Percentiles rank a stretch among this genome's conserved stretches.
Evolutionary conservation across 2,329 filamentous ascomycete genomes (phyloP).

Genomic region (Leptographium lundbergii): DNA sequence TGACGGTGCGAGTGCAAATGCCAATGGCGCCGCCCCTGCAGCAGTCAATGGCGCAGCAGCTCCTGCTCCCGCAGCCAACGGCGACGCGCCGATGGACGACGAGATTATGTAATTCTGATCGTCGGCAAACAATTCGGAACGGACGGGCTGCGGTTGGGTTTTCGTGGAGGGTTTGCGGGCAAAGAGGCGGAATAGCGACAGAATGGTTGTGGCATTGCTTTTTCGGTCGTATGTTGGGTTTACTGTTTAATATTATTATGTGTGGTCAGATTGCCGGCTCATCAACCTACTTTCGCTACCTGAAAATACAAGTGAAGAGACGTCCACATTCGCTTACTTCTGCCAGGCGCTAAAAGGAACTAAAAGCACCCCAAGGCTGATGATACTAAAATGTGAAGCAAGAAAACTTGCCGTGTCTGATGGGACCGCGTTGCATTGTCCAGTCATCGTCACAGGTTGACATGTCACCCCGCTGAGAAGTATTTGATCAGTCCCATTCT

Average conservation of each 20-base stretch:
- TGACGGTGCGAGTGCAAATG: conserved; percentile 33
- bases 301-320: too few relatives aligned
- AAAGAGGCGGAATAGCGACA: neutral
- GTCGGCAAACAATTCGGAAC: neutral
- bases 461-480: neutral
- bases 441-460: neutral
- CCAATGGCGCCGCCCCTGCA: conserved; percentile 31
- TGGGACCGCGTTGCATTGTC: too few relatives aligned
- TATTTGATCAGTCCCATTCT: neutral
- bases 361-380: too few relatives aligned
- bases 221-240: neutral
- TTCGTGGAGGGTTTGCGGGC: neutral
- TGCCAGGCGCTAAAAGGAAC: too few relatives aligned
- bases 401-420: too few relatives aligned
- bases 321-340: too few relatives aligned
- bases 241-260: neutral
- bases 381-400: too few relatives aligned
- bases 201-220: neutral
- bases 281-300: too few relatives aligned
- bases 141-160: neutral
- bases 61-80: conserved; percentile 31
- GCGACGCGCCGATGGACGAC: conserved; percentile 54
- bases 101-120: conserved; percentile 36
- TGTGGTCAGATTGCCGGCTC: neutral
- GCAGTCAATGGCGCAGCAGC: conserved; percentile 25